A percentile compares a stretch with the other conserved stretches of the same genome.
Evolutionary conservation across 768 basidiomycete genomes (phyloP).

Genomic region (Auriscalpium microsporum): DNA sequence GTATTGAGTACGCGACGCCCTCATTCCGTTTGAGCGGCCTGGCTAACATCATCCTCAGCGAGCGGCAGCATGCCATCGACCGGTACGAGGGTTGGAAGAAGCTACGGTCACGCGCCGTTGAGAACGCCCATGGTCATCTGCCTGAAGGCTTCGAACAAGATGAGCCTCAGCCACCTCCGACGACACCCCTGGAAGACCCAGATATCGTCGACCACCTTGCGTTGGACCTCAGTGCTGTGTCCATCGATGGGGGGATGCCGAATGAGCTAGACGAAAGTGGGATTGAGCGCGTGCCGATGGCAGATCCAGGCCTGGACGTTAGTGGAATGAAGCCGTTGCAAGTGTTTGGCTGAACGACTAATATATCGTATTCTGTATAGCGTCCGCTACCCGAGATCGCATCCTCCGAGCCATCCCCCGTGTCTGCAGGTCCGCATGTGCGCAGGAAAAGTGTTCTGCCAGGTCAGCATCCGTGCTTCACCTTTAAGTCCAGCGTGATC

Average conservation of each 20-base stretch:
- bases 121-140: constrained; percentile 62
- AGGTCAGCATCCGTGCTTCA: constrained; percentile 38
- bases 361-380: constrained; percentile 27
- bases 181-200: constrained; percentile 71
- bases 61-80: constrained; percentile 75
- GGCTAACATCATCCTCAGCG: constrained; percentile 38
- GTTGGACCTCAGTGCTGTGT: constrained; percentile 79
- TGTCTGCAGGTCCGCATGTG: constrained; percentile 63
- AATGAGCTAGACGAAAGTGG: constrained; percentile 73
- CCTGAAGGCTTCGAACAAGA: constrained; percentile 66
- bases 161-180: constrained; percentile 66
- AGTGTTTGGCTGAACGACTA: constrained; percentile 14
- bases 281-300: constrained; percentile 84
- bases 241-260: constrained; percentile 59
- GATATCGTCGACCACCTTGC: constrained; percentile 83
- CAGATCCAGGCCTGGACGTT: constrained; percentile 83
- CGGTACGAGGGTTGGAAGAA: constrained; percentile 89
- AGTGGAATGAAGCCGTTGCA: constrained; percentile 29
- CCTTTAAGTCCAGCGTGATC: neutral
- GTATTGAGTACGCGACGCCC: constrained; percentile 49
- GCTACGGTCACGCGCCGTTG: constrained; percentile 66
- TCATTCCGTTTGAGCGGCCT: neutral
- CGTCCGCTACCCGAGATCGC: constrained; percentile 60
- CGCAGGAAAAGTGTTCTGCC: constrained; percentile 93
- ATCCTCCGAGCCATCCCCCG: constrained; percentile 48